Base-by-base conservation (phyloP, 805 yeast species). In the Candida montana region DNA sequence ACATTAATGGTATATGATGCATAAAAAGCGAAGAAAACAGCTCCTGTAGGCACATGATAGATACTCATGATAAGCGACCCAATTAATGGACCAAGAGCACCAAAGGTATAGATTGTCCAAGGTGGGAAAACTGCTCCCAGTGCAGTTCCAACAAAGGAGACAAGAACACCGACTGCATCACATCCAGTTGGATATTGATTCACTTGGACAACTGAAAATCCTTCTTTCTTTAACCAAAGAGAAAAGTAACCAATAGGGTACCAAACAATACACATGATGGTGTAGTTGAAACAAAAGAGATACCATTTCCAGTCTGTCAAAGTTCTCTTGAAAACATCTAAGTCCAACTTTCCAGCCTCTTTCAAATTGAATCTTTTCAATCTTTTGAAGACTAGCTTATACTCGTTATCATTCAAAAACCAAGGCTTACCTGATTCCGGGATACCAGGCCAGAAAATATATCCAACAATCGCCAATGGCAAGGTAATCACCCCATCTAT, bases 1-100 rank as follows among this genome's bases (percentile, higher is more conserved):
- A 23, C 10, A 23, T 23, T 23, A 7, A 23, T 10, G 7, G 10
- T 7, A 23, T 23, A 23, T 20, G 73, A 77, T 35, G 75, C 55
- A 51, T 75, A 67, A 59, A 68, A 77, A 1, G 78, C 82, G 59
- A 74, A 77, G 77, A 81, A 77, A 48, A 74, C 76, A 7, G 77
- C 75, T 4, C 67, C 49, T 47, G 72, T 74, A 2, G 74, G 67
- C 11, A 77, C 75, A 36, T 71, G 35, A 81, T 82, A 77, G 8
- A 68, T 72, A 2, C 81, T 77, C 43, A 78, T 61, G 33, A 77
- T 62, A 12, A 71, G 62, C 42, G 73, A 71, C 20, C 79, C 80
- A 5, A 67, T 57, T 19, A 75, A 57, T 49, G 31, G 28, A 9
- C 40, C 33, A 16, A 31, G 7, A 18, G 24, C 33, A n/a, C 42